Evolutionary conservation across 495 filamentous ascomycete species (phyloP).

Genomic region (Annulohypoxylon moriforme): DNA sequence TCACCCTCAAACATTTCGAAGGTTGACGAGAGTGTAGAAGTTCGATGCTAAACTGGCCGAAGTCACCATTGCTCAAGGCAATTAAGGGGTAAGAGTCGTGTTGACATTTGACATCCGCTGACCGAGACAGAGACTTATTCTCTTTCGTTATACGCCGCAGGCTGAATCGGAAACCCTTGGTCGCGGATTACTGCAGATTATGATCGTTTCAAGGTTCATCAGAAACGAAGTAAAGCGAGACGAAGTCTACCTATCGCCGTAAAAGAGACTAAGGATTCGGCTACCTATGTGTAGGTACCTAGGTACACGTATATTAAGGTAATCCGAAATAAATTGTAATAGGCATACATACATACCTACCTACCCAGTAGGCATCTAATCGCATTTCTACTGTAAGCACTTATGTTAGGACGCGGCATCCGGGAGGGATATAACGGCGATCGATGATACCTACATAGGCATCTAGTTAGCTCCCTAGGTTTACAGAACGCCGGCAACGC

Average conservation of each 20-base stretch:
- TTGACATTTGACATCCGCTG: neutral
- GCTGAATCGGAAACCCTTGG: constrained; percentile 16
- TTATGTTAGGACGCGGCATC: neutral
- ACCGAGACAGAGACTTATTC: constrained; percentile 12
- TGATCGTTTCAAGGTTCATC: neutral
- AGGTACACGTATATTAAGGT: neutral
- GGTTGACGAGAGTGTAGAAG: neutral
- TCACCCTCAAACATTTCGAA: neutral
- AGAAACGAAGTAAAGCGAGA: constrained; percentile 21
- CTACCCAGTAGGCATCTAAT: neutral
- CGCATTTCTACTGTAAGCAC: too few relatives aligned
- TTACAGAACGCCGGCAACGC: neutral
- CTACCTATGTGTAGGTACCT: neutral
- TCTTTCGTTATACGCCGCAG: constrained; percentile 17
- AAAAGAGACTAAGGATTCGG: neutral
- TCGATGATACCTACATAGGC: neutral
- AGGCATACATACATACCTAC: neutral
- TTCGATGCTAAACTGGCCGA: neutral
- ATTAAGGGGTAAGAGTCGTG: constrained; percentile 3
- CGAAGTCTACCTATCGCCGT: neutral
- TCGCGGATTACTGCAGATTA: constrained; percentile 12
- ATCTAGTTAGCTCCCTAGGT: neutral
- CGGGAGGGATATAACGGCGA: neutral
- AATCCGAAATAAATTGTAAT: neutral
- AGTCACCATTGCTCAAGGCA: neutral